phyloP scores from a whole-genome alignment of 352 stramenopile species.

The Lagenidium giganteum region DNA sequence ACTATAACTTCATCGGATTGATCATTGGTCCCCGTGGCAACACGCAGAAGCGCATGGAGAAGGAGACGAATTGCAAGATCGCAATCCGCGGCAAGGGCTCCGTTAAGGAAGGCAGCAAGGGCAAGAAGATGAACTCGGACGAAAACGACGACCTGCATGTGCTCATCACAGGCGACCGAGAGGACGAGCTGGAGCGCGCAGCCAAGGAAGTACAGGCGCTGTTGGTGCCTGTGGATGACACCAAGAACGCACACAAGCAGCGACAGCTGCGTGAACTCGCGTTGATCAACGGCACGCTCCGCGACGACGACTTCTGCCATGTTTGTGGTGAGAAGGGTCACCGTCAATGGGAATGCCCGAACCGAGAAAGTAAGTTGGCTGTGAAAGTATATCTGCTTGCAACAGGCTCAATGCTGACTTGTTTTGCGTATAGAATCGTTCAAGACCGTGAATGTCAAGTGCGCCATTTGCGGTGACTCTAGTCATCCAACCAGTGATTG shows the following conservation, averaged over 20 bases:
- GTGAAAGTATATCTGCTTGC: slow-evolving; percentile 7
- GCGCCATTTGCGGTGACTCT: slow-evolving; percentile 97
- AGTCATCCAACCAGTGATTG: slow-evolving; percentile 98
- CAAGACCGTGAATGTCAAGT: slow-evolving; percentile 89
- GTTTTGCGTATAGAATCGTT: slow-evolving; percentile 45
- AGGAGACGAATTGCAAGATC: slow-evolving; percentile 98
- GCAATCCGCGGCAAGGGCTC: slow-evolving; percentile 95
- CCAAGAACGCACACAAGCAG: slow-evolving; percentile 96
- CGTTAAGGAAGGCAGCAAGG: slow-evolving; percentile 96
- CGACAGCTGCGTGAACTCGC: slow-evolving; percentile 98
- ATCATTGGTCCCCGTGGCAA: slow-evolving; percentile 99
- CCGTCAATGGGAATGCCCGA: slow-evolving; percentile 96
- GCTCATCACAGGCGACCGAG: slow-evolving; percentile 89
- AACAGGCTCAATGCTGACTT: background rate
- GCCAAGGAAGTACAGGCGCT: slow-evolving; percentile 88
- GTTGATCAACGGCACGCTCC: slow-evolving; percentile 98
- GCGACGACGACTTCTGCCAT: slow-evolving; percentile 97
- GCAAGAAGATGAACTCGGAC: slow-evolving; percentile 89
- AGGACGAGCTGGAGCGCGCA: slow-evolving; percentile 83
- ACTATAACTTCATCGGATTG: slow-evolving; percentile 99
- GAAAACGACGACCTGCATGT: slow-evolving; percentile 97
- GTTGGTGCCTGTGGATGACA: slow-evolving; percentile 90
- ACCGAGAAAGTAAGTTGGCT: slow-evolving; percentile 70
- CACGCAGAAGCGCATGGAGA: slow-evolving; percentile 99
- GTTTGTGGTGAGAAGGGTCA: slow-evolving; percentile 98